A percentile compares a stretch with the other conserved stretches of the same genome.
phyloP scores from a whole-genome alignment of 2,329 filamentous ascomycete genomes.

The Alternaria infectoria region DNA sequence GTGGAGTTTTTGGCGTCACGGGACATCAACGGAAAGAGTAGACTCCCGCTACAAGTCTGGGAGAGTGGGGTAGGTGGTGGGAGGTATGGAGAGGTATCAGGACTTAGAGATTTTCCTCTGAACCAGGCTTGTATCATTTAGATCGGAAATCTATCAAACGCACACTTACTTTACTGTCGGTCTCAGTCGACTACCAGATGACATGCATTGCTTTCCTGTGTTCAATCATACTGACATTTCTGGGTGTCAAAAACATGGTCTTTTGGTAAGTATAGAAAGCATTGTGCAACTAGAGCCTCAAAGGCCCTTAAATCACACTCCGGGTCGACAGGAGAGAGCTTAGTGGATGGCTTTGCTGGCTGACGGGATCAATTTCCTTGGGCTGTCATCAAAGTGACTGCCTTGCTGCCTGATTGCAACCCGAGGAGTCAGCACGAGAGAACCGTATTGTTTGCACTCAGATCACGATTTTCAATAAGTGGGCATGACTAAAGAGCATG shows the following conservation, averaged over 20 bases:
- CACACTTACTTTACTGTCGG: background rate
- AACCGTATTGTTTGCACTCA: background rate
- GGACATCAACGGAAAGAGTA: background rate
- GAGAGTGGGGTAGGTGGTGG: background rate
- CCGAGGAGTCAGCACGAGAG: background rate
- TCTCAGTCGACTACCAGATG: background rate
- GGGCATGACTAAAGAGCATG: background rate
- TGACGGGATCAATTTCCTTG: background rate
- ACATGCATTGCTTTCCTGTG: background rate
- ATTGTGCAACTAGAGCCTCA: background rate
- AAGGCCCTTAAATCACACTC: background rate
- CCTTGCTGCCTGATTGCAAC: constrained; percentile 11
- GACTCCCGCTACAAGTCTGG: background rate
- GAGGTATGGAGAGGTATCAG: background rate
- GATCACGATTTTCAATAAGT: background rate
- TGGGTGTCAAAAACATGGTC: background rate
- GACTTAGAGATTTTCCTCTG: background rate
- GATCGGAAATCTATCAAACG: background rate
- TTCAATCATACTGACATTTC: no score
- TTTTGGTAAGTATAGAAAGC: background rate
- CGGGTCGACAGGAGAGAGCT: background rate
- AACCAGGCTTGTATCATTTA: constrained; percentile 5
- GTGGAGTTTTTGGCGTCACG: constrained; percentile 9
- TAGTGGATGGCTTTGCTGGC: background rate
- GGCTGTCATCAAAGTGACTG: background rate